Evolutionary conservation across 2,329 filamentous ascomycete genomes (phyloP), one percentile per base, ranked within the genome.

Genomic region (Leptographium radiaticola): DNA sequence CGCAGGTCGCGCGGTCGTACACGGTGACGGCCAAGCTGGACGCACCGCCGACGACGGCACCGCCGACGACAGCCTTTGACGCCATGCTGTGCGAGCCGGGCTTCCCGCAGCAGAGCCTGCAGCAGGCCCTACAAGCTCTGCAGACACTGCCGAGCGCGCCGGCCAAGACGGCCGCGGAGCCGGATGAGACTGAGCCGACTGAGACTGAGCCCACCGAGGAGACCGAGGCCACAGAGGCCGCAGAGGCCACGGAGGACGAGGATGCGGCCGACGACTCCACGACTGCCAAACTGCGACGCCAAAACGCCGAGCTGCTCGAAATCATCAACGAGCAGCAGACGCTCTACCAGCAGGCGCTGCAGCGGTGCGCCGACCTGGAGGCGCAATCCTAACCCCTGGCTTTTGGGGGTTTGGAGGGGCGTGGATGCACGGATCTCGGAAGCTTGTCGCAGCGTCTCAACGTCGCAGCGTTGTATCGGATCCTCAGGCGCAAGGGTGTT

Each of bases 1-100:
- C 81, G 57, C 76, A 85, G 56, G 81, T 76, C 50, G 76, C 79
- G 57, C 73, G 78, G 42, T 77, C 75, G 58, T 89, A 90, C 64
- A 76, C 75, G 5, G 74, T 88, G 57, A 83, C 75, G 16, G 71
- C 81, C 13, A 83, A 87, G 64, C 70, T 89, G n/a, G 71, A 72
- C 15, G 67, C 72, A 43, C 55, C 72, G 20, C 61, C 66, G 9
- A 6, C 33, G 61, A 62, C 4, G 62, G 69, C 11, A 34, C 16
- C 44, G 46, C 44, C 9, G 25, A 12, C 38, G 1, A 18, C 38
- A 4, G 8, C 15, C 3, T 74, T 81, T 52, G 65, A 65, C 51
- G 66, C 67, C 44, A 69, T 77, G 63, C 64, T 80, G 25, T 64
- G 66, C 40, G 63, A 70, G 11, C 68, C 70, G 3, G 78, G 78